These are phyloP conservation scores for Cairneyella variabilis DNA, from an alignment of 495 filamentous ascomycete species.

Conservation along the genomic window DNA sequence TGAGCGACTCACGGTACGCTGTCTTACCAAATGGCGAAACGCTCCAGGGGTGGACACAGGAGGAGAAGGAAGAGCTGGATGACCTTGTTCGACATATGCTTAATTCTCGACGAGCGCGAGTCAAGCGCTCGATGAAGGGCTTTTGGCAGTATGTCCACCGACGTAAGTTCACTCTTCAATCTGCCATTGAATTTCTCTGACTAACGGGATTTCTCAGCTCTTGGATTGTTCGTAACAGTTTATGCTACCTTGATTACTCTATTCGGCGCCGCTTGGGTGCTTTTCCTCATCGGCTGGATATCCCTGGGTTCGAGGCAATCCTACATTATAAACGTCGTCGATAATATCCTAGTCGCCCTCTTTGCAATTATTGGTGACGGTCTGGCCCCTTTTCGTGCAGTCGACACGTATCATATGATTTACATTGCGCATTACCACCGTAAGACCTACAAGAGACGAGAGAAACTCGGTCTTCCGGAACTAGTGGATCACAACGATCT, in stretches of 20 bases:
- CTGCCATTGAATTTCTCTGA: slow-evolving; percentile 4
- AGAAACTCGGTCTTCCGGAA: slow-evolving; percentile 53
- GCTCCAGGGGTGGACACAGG: slow-evolving; percentile 62
- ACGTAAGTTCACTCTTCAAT: slow-evolving; percentile 31
- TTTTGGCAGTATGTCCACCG: slow-evolving; percentile 66
- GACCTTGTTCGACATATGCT: slow-evolving; percentile 78
- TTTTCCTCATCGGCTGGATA: slow-evolving; percentile 80
- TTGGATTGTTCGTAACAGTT: slow-evolving; percentile 71
- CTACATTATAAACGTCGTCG: slow-evolving; percentile 69
- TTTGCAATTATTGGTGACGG: slow-evolving; percentile 76
- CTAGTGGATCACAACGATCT: slow-evolving; percentile 70
- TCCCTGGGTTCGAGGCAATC: slow-evolving; percentile 64
- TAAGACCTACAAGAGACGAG: slow-evolving; percentile 65
- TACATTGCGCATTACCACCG: slow-evolving; percentile 48
- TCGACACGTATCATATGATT: slow-evolving; percentile 67
- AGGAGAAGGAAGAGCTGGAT: slow-evolving; percentile 67
- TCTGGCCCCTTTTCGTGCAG: slow-evolving; percentile 65
- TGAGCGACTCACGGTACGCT: slow-evolving; percentile 45
- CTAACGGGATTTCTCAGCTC: slow-evolving; percentile 33
- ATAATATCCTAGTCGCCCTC: slow-evolving; percentile 69
- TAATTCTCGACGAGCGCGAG: slow-evolving; percentile 69
- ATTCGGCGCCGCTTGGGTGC: slow-evolving; percentile 76
- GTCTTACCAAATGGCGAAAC: slow-evolving; percentile 58
- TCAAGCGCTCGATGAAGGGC: slow-evolving; percentile 68
- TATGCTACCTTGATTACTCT: slow-evolving; percentile 77